Evolutionary conservation across 352 stramenopile genomes (phyloP).

Genomic region (Phytophthora podocarpi): DNA sequence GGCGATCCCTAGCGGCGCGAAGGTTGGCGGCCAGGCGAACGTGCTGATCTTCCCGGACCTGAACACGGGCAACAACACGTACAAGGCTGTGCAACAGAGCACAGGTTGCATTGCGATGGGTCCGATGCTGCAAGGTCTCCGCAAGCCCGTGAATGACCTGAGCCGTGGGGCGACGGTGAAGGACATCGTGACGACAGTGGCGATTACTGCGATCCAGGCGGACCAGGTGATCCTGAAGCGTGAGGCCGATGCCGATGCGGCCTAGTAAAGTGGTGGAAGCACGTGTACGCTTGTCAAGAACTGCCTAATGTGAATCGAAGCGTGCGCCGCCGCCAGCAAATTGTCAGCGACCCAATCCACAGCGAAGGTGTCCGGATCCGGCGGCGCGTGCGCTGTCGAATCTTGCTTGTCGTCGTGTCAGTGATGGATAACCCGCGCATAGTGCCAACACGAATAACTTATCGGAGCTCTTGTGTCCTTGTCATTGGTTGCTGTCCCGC

Average conservation of each 20-base stretch:
- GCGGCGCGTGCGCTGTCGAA: slow-evolving; percentile 13
- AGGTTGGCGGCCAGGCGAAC: slow-evolving; percentile 82
- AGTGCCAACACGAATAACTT: slow-evolving; percentile 26
- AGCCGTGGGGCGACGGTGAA: slow-evolving; percentile 88
- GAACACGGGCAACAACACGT: slow-evolving; percentile 91
- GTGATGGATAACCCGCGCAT: slow-evolving; percentile 27
- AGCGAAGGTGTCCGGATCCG: background rate
- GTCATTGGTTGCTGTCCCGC: slow-evolving; percentile 10
- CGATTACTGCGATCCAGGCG: slow-evolving; percentile 88
- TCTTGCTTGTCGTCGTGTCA: slow-evolving; percentile 19
- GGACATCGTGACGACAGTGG: slow-evolving; percentile 91
- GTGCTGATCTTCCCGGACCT: slow-evolving; percentile 89
- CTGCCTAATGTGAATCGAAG: too few relatives aligned
- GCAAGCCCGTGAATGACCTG: slow-evolving; percentile 90
- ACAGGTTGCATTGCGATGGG: slow-evolving; percentile 83
- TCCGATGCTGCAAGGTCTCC: slow-evolving; percentile 88
- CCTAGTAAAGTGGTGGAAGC: too few relatives aligned
- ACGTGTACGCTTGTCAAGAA: too few relatives aligned
- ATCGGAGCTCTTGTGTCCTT: background rate
- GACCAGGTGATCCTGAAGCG: slow-evolving; percentile 61
- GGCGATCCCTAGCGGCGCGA: slow-evolving; percentile 53
- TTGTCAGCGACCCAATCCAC: too few relatives aligned
- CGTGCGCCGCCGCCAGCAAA: too few relatives aligned
- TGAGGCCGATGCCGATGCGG: slow-evolving; percentile 10
- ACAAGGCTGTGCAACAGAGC: slow-evolving; percentile 89